phyloP scores from a whole-genome alignment of 2,329 filamentous ascomycete genomes.

The Penicillium brasilianum region DNA sequence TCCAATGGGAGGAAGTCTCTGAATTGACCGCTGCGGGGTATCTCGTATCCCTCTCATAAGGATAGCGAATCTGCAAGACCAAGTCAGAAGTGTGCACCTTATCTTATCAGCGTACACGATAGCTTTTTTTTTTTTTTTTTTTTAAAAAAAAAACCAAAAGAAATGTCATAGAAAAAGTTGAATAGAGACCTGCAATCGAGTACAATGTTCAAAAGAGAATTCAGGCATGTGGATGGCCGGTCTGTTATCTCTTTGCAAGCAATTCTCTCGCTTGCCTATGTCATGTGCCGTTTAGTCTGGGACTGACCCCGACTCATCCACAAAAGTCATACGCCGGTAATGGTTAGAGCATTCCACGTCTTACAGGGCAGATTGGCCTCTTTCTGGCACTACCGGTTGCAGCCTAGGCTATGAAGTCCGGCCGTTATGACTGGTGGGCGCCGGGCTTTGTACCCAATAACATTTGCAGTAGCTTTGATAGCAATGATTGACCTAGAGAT shows the following conservation, averaged over 20 bases:
- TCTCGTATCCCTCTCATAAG: too few species aligned
- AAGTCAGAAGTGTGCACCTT: too few species aligned
- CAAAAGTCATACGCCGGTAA: neutral
- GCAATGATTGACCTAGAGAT: too few species aligned
- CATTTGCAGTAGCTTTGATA: too few species aligned
- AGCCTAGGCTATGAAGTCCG: neutral
- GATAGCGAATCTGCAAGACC: too few species aligned
- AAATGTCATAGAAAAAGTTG: too few species aligned
- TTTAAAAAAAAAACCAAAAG: too few species aligned
- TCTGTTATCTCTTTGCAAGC: neutral
- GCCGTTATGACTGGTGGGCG: neutral
- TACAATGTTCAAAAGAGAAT: neutral
- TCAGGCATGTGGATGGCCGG: neutral
- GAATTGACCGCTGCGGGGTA: neutral
- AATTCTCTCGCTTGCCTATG: neutral
- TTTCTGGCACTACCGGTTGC: neutral
- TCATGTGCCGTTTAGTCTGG: neutral
- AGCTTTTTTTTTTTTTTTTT: too few species aligned
- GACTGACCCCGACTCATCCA: neutral
- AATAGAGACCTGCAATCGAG: too few species aligned
- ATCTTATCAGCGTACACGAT: too few species aligned
- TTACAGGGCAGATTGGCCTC: neutral
- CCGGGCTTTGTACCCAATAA: too few species aligned
- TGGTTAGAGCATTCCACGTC: neutral
- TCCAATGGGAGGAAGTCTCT: neutral